Conservation (phyloP, 179 eudicot genomes). For the Silene noctiflora region DNA sequence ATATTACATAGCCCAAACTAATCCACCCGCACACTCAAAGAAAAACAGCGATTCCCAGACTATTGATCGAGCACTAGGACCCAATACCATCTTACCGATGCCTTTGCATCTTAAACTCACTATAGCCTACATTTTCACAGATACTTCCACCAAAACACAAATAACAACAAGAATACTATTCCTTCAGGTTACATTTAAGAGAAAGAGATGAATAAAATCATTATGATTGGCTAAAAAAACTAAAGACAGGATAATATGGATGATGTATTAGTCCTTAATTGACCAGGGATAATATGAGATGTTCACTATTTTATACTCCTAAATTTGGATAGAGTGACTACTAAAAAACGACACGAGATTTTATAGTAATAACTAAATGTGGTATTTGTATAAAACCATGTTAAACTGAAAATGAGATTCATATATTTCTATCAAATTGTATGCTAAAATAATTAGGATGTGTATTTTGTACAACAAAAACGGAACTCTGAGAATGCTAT, state of each 20-base stretch:
- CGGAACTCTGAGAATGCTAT: conserved; percentile 26
- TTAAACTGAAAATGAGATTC: background rate
- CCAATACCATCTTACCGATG: background rate
- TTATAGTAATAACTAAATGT: conserved; percentile 2
- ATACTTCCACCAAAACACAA: conserved; percentile 1
- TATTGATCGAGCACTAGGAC: background rate
- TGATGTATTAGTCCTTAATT: background rate
- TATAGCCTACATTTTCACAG: background rate
- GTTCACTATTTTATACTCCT: background rate
- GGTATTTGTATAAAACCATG: conserved; percentile 1
- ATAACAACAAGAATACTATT: background rate
- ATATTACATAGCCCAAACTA: background rate
- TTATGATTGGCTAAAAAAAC: background rate
- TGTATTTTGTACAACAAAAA: conserved; percentile 38
- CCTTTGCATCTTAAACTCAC: background rate
- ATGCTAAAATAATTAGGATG: conserved; percentile 26
- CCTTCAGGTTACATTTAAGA: background rate
- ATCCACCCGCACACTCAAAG: background rate
- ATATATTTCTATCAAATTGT: conserved; percentile 6
- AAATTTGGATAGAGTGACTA: background rate
- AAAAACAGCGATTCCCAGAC: conserved; percentile 8
- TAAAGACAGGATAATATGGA: background rate
- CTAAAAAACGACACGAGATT: background rate
- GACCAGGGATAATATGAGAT: background rate
- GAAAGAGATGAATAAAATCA: background rate